Base-by-base conservation (phyloP, 2,329 filamentous ascomycete genomes). In the Trichoderma guizhouense region DNA sequence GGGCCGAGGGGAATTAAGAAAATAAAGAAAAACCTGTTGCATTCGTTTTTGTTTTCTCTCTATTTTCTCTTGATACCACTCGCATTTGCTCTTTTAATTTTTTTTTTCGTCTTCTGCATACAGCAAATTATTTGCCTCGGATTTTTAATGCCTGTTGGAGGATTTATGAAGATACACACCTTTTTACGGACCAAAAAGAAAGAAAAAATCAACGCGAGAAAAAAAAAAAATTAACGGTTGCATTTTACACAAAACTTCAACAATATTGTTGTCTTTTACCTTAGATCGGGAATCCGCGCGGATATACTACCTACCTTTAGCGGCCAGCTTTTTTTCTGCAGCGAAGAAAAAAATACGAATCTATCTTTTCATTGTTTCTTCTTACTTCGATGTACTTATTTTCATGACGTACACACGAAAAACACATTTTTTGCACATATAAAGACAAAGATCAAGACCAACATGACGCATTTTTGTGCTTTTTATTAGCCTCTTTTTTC, bases 51-150 rank as follows among this genome's bases (percentile, higher is more conserved):
- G 43, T 7, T 55, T 68, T 61, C 61, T 57, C 15, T 62, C 39
- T 61, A 24, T 57, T 57, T 70, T 71, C 26, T 43, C 34, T 71
- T 71, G 60, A 71, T 71, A 71, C 60, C 68, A 71, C 18, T 36
- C 57, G 30, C 55, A 58, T 28, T 62, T 62, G 26, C 51, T 62
- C n/a, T 67, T 57, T 24, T 12, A 28, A 28, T 39, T 28, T 61
- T 34, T 61, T 34, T 61, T 14, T 53, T 24, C 21, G 11, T 53
- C 47, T 51, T 14, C 21, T 53, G 47, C 47, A 53, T 53, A 53
- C 47, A 51, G 21, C 8, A 61, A n/a, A 53, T 53, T 51, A 69
- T 51, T 36, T 69, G 66, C 24, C 57, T 69, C 57, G 28, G 66
- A 53, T 69, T 43, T 32, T 69, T 51, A 53, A 69, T 69, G 28